Evolutionary conservation across 2,329 filamentous ascomycete species (phyloP), one percentile per base, ranked within the genome.

Genomic region (Boeremia exigua): DNA sequence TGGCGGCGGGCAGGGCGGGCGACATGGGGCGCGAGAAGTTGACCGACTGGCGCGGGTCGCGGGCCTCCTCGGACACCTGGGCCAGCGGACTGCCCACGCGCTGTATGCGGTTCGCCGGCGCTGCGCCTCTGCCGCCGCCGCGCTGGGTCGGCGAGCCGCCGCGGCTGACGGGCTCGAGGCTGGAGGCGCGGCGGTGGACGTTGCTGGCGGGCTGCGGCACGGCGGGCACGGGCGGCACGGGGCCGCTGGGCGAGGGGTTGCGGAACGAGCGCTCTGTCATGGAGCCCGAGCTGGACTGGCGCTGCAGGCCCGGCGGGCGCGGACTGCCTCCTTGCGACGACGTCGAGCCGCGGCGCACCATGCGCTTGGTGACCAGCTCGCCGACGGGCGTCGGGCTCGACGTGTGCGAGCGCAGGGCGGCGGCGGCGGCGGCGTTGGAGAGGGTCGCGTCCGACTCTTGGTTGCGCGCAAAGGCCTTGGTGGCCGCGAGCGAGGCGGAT

Each of bases 231-330:
- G 92, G 92, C 28, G 92, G 91, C 48, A 85, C 81, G 8, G 61
- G 42, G 28, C 67, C 54, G 58, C 65, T 66, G 34, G 75, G 68
- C 81, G 80, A 96, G 3, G 88, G 86, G 11, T 89, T 89, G 63
- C 93, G 87, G 75, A 97, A 96, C 0, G 92, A 93, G 54, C 94
- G 86, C 73, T 94, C 90, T 28, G 86, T 88, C 93, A 98, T 96
- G 45, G 92, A 96, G 19, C 87, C 84, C 27, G 84, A 84, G 76
- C 93, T 88, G 82, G 58, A 93, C 78, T 48, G 74, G 59, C 75
- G 60, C 58, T 70, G 79, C 78, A 76, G 52, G 9, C 52, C 53
- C 52, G 73, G 75, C 6, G 59, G 76, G 56, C 72, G 71, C 49
- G 67, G 75, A 62, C 74, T 78, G 56, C 78, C 19, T 2, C 19